phyloP scores from a whole-genome alignment of 140 eudicot species.

The Oenanthe javanica region DNA sequence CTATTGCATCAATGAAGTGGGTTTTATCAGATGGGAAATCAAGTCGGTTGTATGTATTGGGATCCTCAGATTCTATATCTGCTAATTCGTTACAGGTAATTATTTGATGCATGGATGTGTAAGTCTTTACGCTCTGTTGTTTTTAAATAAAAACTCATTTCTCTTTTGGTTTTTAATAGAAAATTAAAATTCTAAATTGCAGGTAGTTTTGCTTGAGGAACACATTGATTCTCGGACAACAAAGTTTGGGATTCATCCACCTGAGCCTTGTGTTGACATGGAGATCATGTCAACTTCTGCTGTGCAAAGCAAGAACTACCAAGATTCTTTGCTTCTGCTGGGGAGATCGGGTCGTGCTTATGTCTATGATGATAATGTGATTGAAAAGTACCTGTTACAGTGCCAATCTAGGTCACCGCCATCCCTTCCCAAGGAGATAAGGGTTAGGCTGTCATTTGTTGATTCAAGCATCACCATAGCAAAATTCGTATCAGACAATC shows the following conservation, averaged over 20 bases:
- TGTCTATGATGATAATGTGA: constrained; percentile 56
- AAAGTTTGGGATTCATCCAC: constrained; percentile 67
- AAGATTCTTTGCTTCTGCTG: constrained; percentile 51
- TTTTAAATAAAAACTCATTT: not conserved
- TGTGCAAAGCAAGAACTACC: constrained; percentile 58
- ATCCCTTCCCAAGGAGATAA: constrained; percentile 73
- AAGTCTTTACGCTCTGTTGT: constrained; percentile 1
- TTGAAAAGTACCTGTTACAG: constrained; percentile 76
- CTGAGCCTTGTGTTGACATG: constrained; percentile 67
- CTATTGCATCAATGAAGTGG: constrained; percentile 71
- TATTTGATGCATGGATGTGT: not conserved
- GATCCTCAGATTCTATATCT: constrained; percentile 52
- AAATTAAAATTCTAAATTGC: constrained; percentile 14
- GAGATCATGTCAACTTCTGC: constrained; percentile 49
- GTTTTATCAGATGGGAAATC: constrained; percentile 69
- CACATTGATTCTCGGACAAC: constrained; percentile 75
- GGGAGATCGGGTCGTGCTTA: constrained; percentile 71
- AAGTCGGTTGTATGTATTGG: constrained; percentile 74
- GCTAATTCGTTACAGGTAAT: constrained; percentile 75
- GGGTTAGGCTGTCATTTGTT: constrained; percentile 65
- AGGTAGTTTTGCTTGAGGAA: constrained; percentile 80
- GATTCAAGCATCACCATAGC: constrained; percentile 62
- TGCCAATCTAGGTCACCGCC: constrained; percentile 65
- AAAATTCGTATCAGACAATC: constrained; percentile 55
- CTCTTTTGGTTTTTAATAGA: not conserved